Base-by-base conservation (phyloP, 2,329 filamentous ascomycete species). In the Trichoderma sp. region DNA sequence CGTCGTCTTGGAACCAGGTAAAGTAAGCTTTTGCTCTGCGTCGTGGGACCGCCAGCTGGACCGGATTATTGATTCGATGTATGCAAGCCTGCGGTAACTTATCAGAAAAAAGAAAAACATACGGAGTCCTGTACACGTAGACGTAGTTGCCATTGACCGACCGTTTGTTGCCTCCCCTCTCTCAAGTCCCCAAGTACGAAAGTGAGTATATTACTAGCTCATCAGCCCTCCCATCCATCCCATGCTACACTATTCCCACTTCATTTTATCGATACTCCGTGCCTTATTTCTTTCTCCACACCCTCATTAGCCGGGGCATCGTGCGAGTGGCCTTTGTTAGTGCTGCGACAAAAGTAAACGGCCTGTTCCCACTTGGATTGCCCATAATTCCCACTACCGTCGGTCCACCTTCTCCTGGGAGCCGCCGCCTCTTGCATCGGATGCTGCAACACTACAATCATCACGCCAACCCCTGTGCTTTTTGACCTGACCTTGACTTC, bases 191-290 rank as follows among this genome's bases (percentile, higher is more conserved):
- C 28, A 59, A 34, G 28, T 34, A 7, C 28, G 57, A 11, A 9
- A 8, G 57, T 39, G 58, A 67, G 23, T 67, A 67, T 68, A 68
- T 47, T 59, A 58, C 53, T 26, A 34, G 39, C 66, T 36, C 36
- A 20, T 69, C 47, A 28, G 43, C n/a, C 57, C 28, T 47, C 55
- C 36, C 57, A 30, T 15, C 23, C 39, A 68, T 47, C 66, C 53
- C 66, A 68, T 59, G 55, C 34, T 68, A 39, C 34, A 53, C 47
- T 28, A 67, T 36, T 67, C 57, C 66, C 53, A 12, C 66, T 50
- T 68, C 66, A 69, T 61, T 69, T 69, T 62, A 69, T 69, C 66
- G 66, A 62, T 61, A 69, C 66, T 69, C 66, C 66, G 66, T 69
- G 66, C 66, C 57, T 69, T 69, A 69, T 69, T 69, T 69, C 39